Evolutionary conservation across 108 stramenopile species (phyloP), one percentile per base, ranked within the genome.

Genomic region (Nitzschia putrida): DNA sequence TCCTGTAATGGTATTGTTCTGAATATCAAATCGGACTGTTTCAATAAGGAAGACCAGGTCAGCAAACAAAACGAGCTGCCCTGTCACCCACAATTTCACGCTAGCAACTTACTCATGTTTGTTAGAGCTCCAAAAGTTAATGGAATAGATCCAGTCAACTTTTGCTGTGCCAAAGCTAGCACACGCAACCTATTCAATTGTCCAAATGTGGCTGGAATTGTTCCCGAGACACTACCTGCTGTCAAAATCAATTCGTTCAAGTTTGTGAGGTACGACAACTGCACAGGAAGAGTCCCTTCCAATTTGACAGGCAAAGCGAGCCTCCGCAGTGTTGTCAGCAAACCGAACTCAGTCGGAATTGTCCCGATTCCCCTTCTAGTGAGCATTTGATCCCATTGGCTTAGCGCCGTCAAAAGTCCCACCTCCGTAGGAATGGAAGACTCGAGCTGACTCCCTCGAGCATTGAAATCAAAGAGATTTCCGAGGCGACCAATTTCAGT

Each of bases 341-440:
- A 37, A 18, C 85, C 85, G 26, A 92, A 57, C 56, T 86, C 81
- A 10, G 70, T 70, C 2, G 91, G 91, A 34, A 92, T 66, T 10
- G 63, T 37, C 7, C 91, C 91, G 9, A 50, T 58, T 65, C 86
- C 69, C 8, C 53, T 42, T 9, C 57, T 57, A 47, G 47, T 64
- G 56, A 47, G 39, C 14, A 56, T 57, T 7, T 76, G 56, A 24
- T 79, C 68, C 60, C 80, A 56, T 50, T 77, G 65, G 72, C 75
- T 65, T 20, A 91, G 71, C 11, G 68, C 67, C 24, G 84, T 69
- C 25, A 88, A 63, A 34, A 25, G 52, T 10, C 90, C 86, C 42
- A 91, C 12, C 65, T 91, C 81, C 23, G 80, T 74, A n/a, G 84
- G 82, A 16, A 91, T 42, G 6, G 75, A 78, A 7, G 78, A 71